Evolutionary conservation across 768 basidiomycete genomes (phyloP), one percentile per base, ranked within the genome.

Genomic region (Xerocomellus amylosporus): DNA sequence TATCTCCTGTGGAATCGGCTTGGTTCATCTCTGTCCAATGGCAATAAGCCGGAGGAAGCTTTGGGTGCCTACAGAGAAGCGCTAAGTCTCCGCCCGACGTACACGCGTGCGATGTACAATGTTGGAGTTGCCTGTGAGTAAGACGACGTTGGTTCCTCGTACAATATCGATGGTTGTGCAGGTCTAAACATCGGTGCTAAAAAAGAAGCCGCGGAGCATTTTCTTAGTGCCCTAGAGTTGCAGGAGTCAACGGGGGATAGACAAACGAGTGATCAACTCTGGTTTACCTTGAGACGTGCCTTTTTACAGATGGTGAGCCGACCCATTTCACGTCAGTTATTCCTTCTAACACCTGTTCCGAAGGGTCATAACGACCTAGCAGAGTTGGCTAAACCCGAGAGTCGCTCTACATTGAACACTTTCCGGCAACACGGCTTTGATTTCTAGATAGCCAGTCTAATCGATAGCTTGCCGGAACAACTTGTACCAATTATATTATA

Each of bases 101-200:
- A 97, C 69, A 98, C 97, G 1, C 86, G 97, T 12, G 97, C 95
- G 10, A 91, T 98, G 22, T 98, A 96, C 68, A 99, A 99, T 64
- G 91, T 99, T 34, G 97, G 95, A 41, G 97, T 99, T 26, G 94
- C 95, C 20, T 99, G 94, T 94, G 65, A 63, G 91, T 82, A 4
- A n/a, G 28, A 41, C 8, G 49, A 48, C 5, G 15, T 19, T 26
- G 38, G 38, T 44, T 49, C 54, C 24, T 43, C 26, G 45, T 53
- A 10, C 42, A 41, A 48, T 38, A 46, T 46, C 58, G n/a, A 55
- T 39, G 24, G 14, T 51, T 36, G 51, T 33, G 6, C 54, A 97
- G 93, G 96, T 66, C 73, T 99, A 56, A 99, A 99, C 68, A 96
- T 98, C 48, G 95, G 94, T 9, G 93, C 93, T 9, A 82, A 90